These are phyloP conservation scores for Saccharomycopsis oosterbeekiorum DNA, from an alignment of 805 yeast genomes.

Conservation along the genomic window DNA sequence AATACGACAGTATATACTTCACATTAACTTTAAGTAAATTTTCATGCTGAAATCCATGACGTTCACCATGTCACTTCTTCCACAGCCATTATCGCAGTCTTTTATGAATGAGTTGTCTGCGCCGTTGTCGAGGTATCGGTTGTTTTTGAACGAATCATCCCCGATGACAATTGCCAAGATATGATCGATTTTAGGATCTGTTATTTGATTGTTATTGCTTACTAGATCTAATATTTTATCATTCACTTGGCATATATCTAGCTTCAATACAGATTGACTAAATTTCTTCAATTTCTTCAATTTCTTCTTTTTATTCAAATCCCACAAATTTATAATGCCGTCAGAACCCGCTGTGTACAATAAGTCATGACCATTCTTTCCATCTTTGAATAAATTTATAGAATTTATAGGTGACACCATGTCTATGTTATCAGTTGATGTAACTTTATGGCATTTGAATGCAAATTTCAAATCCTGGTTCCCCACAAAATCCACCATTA, in stretches of 20 bases:
- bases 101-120: background rate
- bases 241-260: background rate
- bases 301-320: conserved; percentile 18
- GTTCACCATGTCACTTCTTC: conserved; percentile 4
- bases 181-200: conserved; percentile 3
- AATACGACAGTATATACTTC: background rate
- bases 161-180: conserved; percentile 37
- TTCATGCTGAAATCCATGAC: conserved; percentile 4
- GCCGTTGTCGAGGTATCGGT: conserved; percentile 10
- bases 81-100: background rate
- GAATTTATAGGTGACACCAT: conserved; percentile 16
- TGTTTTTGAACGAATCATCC: conserved; percentile 38
- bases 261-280: conserved; percentile 7
- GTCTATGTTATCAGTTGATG: conserved; percentile 13
- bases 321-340: conserved; percentile 18
- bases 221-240: background rate
- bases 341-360: conserved; percentile 18
- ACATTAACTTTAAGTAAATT: conserved; percentile 4
- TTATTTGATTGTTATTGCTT: background rate
- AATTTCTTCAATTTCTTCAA: conserved; percentile 16
- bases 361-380: conserved; percentile 2
- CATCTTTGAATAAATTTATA: conserved; percentile 5
- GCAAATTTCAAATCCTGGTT: conserved; percentile 18
- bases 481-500: conserved; percentile 13
- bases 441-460: conserved; percentile 16